Evolutionary conservation across 176 grass and related monocot species (phyloP), one percentile per base, ranked within the genome.

Genomic region (Bromus sterilis): DNA sequence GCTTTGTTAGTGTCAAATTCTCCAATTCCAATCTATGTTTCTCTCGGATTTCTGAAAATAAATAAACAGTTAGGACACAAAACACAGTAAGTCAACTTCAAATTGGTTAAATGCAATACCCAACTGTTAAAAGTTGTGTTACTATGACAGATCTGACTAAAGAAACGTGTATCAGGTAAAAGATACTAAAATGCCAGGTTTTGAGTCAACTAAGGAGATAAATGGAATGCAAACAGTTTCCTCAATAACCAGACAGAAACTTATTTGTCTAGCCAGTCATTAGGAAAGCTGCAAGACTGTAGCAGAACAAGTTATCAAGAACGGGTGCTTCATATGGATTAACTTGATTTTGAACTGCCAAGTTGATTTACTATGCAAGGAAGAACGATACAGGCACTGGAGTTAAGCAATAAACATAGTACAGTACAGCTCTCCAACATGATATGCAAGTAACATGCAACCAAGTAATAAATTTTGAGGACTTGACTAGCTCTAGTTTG

Each of bases 1-100:
- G 96, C 48, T 89, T 95, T 68, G 87, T 74, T 58, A 99, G 70
- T 20, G 85, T 99, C 76, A 99, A 85, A 66, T 91, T 91, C 74
- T 83, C 75, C 71, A 94, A 58, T 49, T 95, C 93, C 70, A 79
- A 66, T 90, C 77, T 89, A 73, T 99, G 91, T 70, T 90, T 99
- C 64, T 74, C 89, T 35, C 82, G 80, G 55, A 95, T 91, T 87
- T 95, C 96, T 95, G 87, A 84, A 74, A 93, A 76, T 40, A 86
- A 74, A 71, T 25, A 66, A 65, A 69, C 12, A 65, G 5, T 41
- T 81, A 35, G 62, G 34, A 46, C 48, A 35, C 55, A 79, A 40
- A 39, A 77, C 48, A 49, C 11, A 82, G 21, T 71, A 36, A 32
- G n/a, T n/a, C 59, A 76, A 53, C 31, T 66, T 76, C 23, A 30